Evolutionary conservation across 1,139 yeast genomes (phyloP), one percentile per base, ranked within the genome.

Genomic region (Sugiyamaella grinbergsii): DNA sequence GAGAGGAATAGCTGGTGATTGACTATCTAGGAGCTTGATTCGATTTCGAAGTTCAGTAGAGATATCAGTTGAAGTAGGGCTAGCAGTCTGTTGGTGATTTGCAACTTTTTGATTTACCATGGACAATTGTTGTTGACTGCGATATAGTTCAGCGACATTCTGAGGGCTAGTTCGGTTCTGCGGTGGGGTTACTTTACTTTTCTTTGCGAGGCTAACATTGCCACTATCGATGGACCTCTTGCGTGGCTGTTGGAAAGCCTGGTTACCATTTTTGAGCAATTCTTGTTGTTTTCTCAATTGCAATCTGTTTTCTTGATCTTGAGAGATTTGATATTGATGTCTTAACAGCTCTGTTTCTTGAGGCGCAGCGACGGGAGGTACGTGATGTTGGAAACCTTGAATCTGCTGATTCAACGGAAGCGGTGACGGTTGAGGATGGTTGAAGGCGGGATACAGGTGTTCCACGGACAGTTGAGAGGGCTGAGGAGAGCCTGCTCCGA

Each of bases 111-210:
- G 26, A 23, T 23, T 5, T 23, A 8, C 7, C 8, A 23, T 23
- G 8, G 26, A 5, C 10, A 4, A 5, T 6, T 4, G 19, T 33
- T 36, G 43, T 16, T 41, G 45, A 26, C 36, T 29, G 8, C 47
- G 47, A 16, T 43, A 43, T 2, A 43, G 16, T 8, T 43, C 42
- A 1, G 47, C 47, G 5, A 43, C 47, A 28, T 43, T 43, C 10
- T 24, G 24, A n/a, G 47, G 47, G 22, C 13, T 3, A 29, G 15
- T 13, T 3, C 33, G 33, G 13, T 29, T 29, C 13, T 15, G 13
- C 8, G 34, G 22, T 16, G 32, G 15, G n/a, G 10, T 32, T 18
- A 13, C 20, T 22, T 19, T 41, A 20, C 16, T 41, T 22, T 31
- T 41, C 38, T 41, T 41, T 7, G 15, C 11, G 3, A 8, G 28